Conservation (phyloP, 1,284 basidiomycete species). For the Fomitopsis schrenkii region DNA sequence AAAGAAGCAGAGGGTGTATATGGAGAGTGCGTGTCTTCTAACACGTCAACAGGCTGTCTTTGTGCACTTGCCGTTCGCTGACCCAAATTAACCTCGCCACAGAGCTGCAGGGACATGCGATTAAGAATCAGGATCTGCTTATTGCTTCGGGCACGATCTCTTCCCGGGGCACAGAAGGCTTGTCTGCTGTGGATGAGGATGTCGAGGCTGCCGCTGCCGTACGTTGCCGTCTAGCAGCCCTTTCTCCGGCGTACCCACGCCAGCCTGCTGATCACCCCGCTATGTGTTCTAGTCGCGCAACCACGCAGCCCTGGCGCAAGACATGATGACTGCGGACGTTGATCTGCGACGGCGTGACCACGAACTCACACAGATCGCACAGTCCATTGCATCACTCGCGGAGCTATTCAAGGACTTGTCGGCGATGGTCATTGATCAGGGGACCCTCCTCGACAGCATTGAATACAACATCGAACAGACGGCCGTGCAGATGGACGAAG, state of each 20-base stretch:
- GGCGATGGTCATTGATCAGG: conserved; percentile 94
- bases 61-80: conserved; percentile 14
- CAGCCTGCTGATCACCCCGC: conserved; percentile 10
- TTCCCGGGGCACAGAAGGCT: conserved; percentile 74
- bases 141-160: conserved; percentile 82
- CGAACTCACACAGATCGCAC: conserved; percentile 89
- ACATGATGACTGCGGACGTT: conserved; percentile 37
- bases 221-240: conserved; percentile 25
- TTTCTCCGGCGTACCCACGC: conserved; percentile 20
- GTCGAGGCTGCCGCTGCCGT: conserved; percentile 71
- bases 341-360: conserved; percentile 66
- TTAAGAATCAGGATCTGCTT: conserved; percentile 90
- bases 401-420: conserved; percentile 96
- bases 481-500: conserved; percentile 75
- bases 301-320: conserved; percentile 31
- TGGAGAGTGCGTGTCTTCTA: conserved; percentile 77
- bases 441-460: conserved; percentile 92
- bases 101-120: conserved; percentile 92
- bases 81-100: conserved; percentile 11
- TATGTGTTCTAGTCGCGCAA: conserved; percentile 29
- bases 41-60: conserved; percentile 12
- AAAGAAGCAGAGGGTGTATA: conserved; percentile 96
- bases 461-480: conserved; percentile 98
- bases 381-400: conserved; percentile 87
- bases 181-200: conserved; percentile 84